These are phyloP conservation scores for Colletotrichum brevisporum DNA, from an alignment of 2,329 filamentous ascomycete genomes.

Conservation along the genomic window DNA sequence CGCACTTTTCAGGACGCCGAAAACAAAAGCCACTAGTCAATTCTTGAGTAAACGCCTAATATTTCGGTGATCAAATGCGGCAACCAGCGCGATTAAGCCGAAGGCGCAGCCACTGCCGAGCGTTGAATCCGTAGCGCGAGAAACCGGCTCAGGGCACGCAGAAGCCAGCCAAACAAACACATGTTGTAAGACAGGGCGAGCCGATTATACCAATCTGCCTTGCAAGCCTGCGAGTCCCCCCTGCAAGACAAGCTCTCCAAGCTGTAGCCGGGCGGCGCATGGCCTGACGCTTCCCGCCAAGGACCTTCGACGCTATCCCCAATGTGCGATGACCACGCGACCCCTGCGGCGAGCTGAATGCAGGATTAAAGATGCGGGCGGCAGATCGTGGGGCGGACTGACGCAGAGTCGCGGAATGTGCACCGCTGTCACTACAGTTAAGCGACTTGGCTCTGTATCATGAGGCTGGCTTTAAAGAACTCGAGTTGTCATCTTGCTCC, in stretches of 20 bases:
- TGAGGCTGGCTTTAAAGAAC: not conserved
- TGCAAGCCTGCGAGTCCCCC: not conserved
- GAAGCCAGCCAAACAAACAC: too few relatives aligned
- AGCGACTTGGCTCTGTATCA: constrained; percentile 13
- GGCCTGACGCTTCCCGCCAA: not conserved
- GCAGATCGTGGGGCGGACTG: not conserved
- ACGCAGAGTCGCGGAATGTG: constrained; percentile 8
- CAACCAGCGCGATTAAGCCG: not conserved
- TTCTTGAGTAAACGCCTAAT: not conserved
- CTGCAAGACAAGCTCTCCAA: constrained; percentile 3
- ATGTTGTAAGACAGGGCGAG: constrained; percentile 14
- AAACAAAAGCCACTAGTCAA: not conserved
- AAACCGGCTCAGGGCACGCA: not conserved
- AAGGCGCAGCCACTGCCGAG: constrained; percentile 15
- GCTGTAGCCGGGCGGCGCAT: not conserved
- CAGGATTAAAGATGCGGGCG: constrained; percentile 10
- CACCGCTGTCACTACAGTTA: constrained; percentile 6
- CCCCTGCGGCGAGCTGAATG: constrained; percentile 12
- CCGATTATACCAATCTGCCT: constrained; percentile 35
- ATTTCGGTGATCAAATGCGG: not conserved
- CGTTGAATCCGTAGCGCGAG: not conserved
- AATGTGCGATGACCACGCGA: not conserved
- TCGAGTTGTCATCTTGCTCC: too few relatives aligned
- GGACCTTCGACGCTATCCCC: constrained; percentile 17
- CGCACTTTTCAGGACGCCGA: not conserved